These are phyloP conservation scores for Cynanchum wilfordii DNA, from an alignment of 257 asterid genomes.

Conservation along the genomic window DNA sequence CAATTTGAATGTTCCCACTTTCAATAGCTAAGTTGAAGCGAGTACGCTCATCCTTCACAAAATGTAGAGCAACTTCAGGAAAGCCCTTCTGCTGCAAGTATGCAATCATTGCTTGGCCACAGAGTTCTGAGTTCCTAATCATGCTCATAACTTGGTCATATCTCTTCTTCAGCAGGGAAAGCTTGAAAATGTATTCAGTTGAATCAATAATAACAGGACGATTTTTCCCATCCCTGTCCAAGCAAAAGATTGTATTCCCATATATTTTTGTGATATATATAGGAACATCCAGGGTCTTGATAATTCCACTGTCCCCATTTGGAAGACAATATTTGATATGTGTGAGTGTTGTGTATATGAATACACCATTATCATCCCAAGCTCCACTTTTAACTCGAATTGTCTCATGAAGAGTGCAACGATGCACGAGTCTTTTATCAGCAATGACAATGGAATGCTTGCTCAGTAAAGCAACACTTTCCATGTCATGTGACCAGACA, in stretches of 20 bases:
- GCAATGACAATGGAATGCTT: constrained; percentile 92
- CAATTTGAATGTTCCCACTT: constrained; percentile 92
- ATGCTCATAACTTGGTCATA: constrained; percentile 94
- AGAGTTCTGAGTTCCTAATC: constrained; percentile 86
- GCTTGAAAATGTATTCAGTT: constrained; percentile 79
- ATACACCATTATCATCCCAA: constrained; percentile 98
- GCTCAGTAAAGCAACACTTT: constrained; percentile 87
- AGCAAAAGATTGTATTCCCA: constrained; percentile 86
- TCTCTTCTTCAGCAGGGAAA: constrained; percentile 68
- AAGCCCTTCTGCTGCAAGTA: constrained; percentile 98
- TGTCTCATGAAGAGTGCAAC: constrained; percentile 97
- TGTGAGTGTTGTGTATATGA: constrained; percentile 83
- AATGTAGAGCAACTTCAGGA: constrained; percentile 96
- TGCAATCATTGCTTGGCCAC: constrained; percentile 99
- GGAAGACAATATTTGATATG: constrained; percentile 98
- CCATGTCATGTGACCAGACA: constrained; percentile 97
- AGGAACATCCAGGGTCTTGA: constrained; percentile 88
- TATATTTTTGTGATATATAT: constrained; percentile 79
- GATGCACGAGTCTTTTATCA: constrained; percentile 86
- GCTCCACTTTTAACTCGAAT: constrained; percentile 99
- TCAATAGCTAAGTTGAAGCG: constrained; percentile 91
- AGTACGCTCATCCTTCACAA: constrained; percentile 89
- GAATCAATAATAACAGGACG: constrained; percentile 91
- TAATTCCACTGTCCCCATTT: constrained; percentile 93
- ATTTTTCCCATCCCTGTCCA: constrained; percentile 93